These are phyloP conservation scores for Periglandula ipomoeae DNA, from an alignment of 2,329 filamentous ascomycete genomes.

Conservation along the genomic window DNA sequence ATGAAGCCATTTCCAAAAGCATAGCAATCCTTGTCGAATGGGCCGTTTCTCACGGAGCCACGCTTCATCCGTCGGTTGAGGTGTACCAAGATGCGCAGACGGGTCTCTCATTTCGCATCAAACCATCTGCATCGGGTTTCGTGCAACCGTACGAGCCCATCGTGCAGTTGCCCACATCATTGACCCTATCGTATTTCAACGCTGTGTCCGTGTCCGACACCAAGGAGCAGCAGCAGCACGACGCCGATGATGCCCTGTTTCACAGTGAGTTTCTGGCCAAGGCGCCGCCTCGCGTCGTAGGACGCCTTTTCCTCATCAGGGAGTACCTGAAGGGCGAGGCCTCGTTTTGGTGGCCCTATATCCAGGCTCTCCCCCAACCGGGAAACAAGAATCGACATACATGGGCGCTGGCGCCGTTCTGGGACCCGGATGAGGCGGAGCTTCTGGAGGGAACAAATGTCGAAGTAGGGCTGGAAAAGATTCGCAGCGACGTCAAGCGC, in stretches of 20 bases:
- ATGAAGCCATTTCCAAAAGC: conserved; percentile 4
- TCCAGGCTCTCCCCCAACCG: conserved; percentile 56
- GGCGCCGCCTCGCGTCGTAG: conserved; percentile 49
- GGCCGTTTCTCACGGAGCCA: conserved; percentile 36
- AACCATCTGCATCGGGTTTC: conserved; percentile 16
- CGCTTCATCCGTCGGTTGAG: conserved; percentile 41
- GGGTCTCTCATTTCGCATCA: conserved; percentile 46
- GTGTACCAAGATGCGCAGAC: conserved; percentile 41
- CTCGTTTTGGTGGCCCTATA: conserved; percentile 63
- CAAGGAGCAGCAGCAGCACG: conserved; percentile 2
- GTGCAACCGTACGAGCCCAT: conserved; percentile 32
- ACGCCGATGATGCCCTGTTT: conserved; percentile 23
- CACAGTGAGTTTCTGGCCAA: conserved; percentile 38
- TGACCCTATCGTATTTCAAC: conserved; percentile 51
- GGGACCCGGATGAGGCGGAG: conserved; percentile 49
- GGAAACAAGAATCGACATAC: conserved; percentile 26
- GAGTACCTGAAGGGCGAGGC: conserved; percentile 49
- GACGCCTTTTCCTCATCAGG: conserved; percentile 60
- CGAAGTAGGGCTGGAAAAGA: conserved; percentile 38
- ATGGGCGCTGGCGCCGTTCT: conserved; percentile 54
- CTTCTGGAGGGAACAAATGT: conserved; percentile 47
- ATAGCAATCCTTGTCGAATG: conserved; percentile 35
- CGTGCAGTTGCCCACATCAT: conserved; percentile 41
- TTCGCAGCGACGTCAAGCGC: conserved; percentile 33
- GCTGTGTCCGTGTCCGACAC: conserved; percentile 31